A percentile compares a stretch with the other conserved stretches of the same genome.
Evolutionary conservation across 2,329 filamentous ascomycete genomes (phyloP).

Genomic region (Ceratocystis destructans): DNA sequence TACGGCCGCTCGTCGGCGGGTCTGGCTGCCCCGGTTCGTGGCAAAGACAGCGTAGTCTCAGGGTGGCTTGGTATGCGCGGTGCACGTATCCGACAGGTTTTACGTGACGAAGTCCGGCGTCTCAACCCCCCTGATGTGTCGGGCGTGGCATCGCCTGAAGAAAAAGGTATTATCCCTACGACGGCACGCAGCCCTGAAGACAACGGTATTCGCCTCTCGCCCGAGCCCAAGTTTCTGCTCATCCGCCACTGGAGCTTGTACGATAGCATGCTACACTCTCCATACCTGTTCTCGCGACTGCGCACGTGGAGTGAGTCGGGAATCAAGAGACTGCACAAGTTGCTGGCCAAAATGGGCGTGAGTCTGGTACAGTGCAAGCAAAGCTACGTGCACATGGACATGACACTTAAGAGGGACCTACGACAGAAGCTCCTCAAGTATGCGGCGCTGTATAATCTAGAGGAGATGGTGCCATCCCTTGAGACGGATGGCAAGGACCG

Average conservation of each 20-base stretch:
- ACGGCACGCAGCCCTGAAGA: constrained; percentile 81
- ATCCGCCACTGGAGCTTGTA: constrained; percentile 96
- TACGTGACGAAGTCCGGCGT: constrained; percentile 86
- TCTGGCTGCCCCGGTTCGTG: constrained; percentile 47
- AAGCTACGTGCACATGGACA: constrained; percentile 96
- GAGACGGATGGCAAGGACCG: constrained; percentile 57
- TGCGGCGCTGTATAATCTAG: constrained; percentile 81
- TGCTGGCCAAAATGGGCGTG: constrained; percentile 96
- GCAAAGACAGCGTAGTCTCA: constrained; percentile 43
- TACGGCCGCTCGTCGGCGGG: constrained; percentile 77
- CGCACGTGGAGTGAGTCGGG: constrained; percentile 92
- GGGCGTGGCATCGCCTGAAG: constrained; percentile 42
- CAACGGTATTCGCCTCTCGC: constrained; percentile 79
- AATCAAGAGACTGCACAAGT: constrained; percentile 76
- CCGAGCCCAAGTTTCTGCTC: constrained; percentile 83
- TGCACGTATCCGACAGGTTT: constrained; percentile 67
- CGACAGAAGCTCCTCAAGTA: constrained; percentile 80
- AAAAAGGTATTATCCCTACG: constrained; percentile 72
- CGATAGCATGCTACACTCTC: constrained; percentile 95
- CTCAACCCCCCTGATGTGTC: constrained; percentile 64
- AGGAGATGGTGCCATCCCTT: constrained; percentile 75
- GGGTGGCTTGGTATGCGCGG: constrained; percentile 75
- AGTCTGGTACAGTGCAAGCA: constrained; percentile 88
- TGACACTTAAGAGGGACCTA: constrained; percentile 81
- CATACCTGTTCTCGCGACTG: constrained; percentile 79